A percentile compares a stretch with the other conserved stretches of the same genome.
phyloP scores from a whole-genome alignment of 176 grass and related monocot genomes.

The Lolium multiflorum region DNA sequence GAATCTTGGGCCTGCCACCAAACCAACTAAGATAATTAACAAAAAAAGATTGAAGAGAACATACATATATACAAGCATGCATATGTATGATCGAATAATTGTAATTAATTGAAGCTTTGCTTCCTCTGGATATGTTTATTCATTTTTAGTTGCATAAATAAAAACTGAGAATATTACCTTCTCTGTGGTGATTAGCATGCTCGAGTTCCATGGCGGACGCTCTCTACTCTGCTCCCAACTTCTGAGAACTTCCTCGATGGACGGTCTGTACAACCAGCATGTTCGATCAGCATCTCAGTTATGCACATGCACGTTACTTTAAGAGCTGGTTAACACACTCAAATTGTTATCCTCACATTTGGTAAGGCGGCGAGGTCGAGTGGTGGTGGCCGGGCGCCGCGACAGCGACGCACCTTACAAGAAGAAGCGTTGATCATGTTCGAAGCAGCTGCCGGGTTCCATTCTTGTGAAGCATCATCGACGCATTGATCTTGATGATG shows the following conservation, averaged over 20 bases:
- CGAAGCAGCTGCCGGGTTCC: neutral
- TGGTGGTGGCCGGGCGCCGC: neutral
- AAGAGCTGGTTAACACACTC: neutral
- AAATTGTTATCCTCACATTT: conserved; percentile 42
- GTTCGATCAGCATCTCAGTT: neutral
- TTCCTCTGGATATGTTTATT: conserved; percentile 7
- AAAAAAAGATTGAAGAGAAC: neutral
- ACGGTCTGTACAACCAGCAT: conserved; percentile 40
- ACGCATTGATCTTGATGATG: conserved; percentile 1
- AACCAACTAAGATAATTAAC: neutral
- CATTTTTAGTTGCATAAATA: neutral
- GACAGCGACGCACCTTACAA: neutral
- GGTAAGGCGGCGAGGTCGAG: neutral
- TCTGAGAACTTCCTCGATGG: conserved; percentile 46
- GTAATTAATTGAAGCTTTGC: neutral
- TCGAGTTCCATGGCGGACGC: conserved; percentile 32
- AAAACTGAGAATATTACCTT: conserved; percentile 24
- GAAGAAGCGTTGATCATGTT: conserved; percentile 14
- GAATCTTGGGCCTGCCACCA: conserved; percentile 23
- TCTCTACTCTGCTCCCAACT: conserved; percentile 49
- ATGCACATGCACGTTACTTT: too few relatives aligned
- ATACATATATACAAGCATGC: too few relatives aligned
- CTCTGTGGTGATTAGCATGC: conserved; percentile 9
- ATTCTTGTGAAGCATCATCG: conserved; percentile 34
- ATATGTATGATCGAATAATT: neutral